Conservation (phyloP, 2,329 filamentous ascomycete genomes). For the Exophiala sp. region DNA sequence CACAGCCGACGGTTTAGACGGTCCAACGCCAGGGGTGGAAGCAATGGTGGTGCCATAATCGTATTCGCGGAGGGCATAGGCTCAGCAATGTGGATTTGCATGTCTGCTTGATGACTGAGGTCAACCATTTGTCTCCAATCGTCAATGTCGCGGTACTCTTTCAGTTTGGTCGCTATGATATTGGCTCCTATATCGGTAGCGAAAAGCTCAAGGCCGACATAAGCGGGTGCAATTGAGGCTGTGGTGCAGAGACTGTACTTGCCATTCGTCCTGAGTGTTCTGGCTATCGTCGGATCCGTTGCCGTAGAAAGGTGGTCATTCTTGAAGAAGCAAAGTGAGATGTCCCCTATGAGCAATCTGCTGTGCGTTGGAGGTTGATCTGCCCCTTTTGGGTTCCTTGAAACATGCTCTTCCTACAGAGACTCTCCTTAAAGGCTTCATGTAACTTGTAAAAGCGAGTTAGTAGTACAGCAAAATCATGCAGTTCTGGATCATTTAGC, state of each 20-base stretch:
- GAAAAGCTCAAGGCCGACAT: conserved; percentile 14
- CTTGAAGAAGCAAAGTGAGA: conserved; percentile 13
- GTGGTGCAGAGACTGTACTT: conserved; percentile 19
- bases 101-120: conserved; percentile 15
- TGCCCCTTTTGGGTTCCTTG: too few relatives aligned
- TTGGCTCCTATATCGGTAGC: conserved; percentile 10
- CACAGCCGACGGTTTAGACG: conserved; percentile 25
- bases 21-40: conserved; percentile 27
- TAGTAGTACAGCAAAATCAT: too few relatives aligned
- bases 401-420: too few relatives aligned
- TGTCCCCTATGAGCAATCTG: too few relatives aligned
- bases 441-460: too few relatives aligned
- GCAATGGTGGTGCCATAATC: conserved; percentile 29
- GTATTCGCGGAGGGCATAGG: conserved; percentile 29
- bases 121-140: conserved; percentile 4
- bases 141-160: conserved; percentile 12
- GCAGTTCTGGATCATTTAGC: too few relatives aligned
- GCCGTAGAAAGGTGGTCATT: conserved; percentile 16
- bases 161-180: conserved; percentile 16
- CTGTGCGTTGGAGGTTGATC: too few relatives aligned
- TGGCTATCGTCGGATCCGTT: conserved; percentile 12
- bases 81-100: conserved; percentile 12
- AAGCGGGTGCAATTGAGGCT: conserved; percentile 15
- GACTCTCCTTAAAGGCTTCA: too few relatives aligned
- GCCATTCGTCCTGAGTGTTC: conserved; percentile 14